Evolutionary conservation across 371 early-diverging fungal genomes (phyloP).

Genomic region (Rhizopus arrhizus): DNA sequence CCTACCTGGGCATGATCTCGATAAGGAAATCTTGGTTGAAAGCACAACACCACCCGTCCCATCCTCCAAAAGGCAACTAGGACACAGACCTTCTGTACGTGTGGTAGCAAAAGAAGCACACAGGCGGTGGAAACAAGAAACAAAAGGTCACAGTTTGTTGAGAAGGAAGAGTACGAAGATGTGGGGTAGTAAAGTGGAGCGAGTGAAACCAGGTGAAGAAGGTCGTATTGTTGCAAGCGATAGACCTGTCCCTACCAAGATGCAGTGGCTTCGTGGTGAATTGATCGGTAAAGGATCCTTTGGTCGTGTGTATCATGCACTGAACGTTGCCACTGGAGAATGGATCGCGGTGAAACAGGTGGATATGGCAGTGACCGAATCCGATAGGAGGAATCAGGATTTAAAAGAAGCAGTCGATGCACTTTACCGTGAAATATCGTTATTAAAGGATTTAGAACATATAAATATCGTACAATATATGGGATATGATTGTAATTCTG

Average conservation of each 20-base stretch:
- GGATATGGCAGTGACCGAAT: constrained; percentile 57
- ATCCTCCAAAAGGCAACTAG: constrained; percentile 15
- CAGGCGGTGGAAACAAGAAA: constrained; percentile 30
- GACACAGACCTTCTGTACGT: constrained; percentile 59
- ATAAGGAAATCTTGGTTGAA: constrained; percentile 51
- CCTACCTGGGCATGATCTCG: constrained; percentile 76
- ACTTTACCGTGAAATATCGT: constrained; percentile 31
- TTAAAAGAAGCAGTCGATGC: constrained; percentile 31
- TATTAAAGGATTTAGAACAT: constrained; percentile 74
- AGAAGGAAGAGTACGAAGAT: constrained; percentile 63
- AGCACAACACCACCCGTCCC: neutral
- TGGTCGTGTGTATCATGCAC: constrained; percentile 93
- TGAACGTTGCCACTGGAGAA: constrained; percentile 81
- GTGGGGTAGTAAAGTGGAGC: constrained; percentile 57
- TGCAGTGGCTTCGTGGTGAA: constrained; percentile 82
- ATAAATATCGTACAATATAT: constrained; percentile 91
- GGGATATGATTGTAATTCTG: constrained; percentile 50
- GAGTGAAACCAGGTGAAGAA: constrained; percentile 51
- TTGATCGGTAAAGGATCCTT: constrained; percentile 97
- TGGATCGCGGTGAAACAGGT: constrained; percentile 99
- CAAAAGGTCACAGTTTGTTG: constrained; percentile 29
- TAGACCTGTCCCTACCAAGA: constrained; percentile 23
- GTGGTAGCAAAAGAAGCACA: constrained; percentile 61
- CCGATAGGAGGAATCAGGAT: constrained; percentile 40
- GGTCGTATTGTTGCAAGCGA: constrained; percentile 10